A percentile compares a stretch with the other conserved stretches of the same genome.
Conservation (phyloP, 768 basidiomycete genomes). For the Russula sp. region DNA sequence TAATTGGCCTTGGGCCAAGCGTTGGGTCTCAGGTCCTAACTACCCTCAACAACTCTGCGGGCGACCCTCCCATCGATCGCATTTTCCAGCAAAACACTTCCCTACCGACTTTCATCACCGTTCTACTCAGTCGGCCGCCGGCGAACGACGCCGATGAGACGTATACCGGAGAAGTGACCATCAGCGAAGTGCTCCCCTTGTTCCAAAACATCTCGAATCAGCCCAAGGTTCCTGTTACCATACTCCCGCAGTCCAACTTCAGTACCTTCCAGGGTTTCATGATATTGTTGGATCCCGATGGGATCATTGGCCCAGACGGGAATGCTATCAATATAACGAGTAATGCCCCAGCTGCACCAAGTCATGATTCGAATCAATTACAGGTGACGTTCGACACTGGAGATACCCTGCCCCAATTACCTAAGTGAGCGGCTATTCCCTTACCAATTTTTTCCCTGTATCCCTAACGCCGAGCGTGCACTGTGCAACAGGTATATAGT, state of each 20-base stretch:
- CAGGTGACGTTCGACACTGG: constrained; percentile 69
- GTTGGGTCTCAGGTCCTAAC: constrained; percentile 47
- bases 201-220: constrained; percentile 50
- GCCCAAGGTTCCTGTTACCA: constrained; percentile 49
- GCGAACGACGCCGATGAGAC: constrained; percentile 48
- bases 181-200: constrained; percentile 55
- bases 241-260: constrained; percentile 40
- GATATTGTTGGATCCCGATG: constrained; percentile 56
- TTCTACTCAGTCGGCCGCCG: constrained; percentile 62
- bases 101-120: constrained; percentile 56
- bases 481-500: constrained; percentile 44
- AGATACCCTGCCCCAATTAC: constrained; percentile 62
- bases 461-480: constrained; percentile 1
- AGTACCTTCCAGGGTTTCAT: constrained; percentile 63
- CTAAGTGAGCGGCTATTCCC: constrained; percentile 37
- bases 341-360: constrained; percentile 60
- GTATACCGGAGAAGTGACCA: constrained; percentile 57
- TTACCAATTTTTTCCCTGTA: constrained; percentile 18
- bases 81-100: constrained; percentile 58
- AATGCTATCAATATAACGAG: constrained; percentile 44
- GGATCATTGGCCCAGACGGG: constrained; percentile 60
- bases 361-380: constrained; percentile 57
- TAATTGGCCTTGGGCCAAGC: constrained; percentile 60
- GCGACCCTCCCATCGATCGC: constrained; percentile 58
- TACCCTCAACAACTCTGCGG: constrained; percentile 37